phyloP scores from a whole-genome alignment of 1,139 yeast species.

The Sugiyamaella sp. region DNA sequence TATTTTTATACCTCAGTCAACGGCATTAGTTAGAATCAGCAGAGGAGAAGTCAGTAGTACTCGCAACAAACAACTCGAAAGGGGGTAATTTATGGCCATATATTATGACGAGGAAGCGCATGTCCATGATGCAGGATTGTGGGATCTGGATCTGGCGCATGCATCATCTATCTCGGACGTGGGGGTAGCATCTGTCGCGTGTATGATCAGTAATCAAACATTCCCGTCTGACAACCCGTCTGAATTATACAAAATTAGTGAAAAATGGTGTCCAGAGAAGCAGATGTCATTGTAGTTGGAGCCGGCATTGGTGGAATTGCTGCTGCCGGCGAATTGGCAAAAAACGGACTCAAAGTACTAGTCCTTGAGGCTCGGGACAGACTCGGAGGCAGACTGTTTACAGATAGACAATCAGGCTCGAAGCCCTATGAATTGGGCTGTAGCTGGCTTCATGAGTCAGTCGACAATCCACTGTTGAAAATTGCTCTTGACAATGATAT shows the following conservation, averaged over 20 bases:
- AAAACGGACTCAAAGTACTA: conserved; percentile 48
- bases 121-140: too few relatives aligned
- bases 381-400: conserved; percentile 54
- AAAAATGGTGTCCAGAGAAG: conserved; percentile 5
- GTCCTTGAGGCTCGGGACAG: conserved; percentile 61
- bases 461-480: conserved; percentile 57
- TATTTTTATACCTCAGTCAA: too few relatives aligned
- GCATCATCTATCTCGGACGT: background rate
- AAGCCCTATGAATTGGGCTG: conserved; percentile 68
- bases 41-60: too few relatives aligned
- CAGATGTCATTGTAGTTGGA: conserved; percentile 48
- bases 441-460: conserved; percentile 85
- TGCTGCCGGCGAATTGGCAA: conserved; percentile 65
- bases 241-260: background rate
- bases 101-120: too few relatives aligned
- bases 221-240: background rate
- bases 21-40: too few relatives aligned
- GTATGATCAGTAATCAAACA: too few relatives aligned
- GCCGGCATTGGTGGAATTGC: conserved; percentile 84
- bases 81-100: too few relatives aligned
- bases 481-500: conserved; percentile 38
- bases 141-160: background rate
- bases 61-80: too few relatives aligned
- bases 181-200: background rate
- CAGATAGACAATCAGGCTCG: conserved; percentile 34